Evolutionary conservation across 1,284 basidiomycete genomes (phyloP), one percentile per base, ranked within the genome.

Genomic region (Schizopora paradoxa): DNA sequence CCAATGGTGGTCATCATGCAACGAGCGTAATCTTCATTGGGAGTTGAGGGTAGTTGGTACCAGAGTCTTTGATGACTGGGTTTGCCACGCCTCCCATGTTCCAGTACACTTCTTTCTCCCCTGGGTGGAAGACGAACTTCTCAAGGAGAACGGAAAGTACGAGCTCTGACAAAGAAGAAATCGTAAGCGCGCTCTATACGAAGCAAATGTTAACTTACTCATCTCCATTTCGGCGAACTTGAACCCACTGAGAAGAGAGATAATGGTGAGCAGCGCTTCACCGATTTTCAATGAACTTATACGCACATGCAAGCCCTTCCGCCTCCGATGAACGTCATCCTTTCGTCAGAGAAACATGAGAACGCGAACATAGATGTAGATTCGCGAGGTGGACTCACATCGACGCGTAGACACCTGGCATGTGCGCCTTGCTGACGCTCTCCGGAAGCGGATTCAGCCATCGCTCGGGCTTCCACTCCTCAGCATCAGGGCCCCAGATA

Each of bases 381-480:
- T 10, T 31, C 10, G 14, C 14, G 28, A 31, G 28, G 14, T 8
- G 14, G 21, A 53, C 56, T 44, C 36, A 58, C 56, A 52, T 53
- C n/a, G 39, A 41, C 3, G 53, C 41, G 35, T 56, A 58, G 8
- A 56, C 43, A 18, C 56, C 56, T 10, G 56, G 55, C 10, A 55
- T 21, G 16, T 40, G 49, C 4, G 48, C 52, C 10, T 35, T 45
- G 1, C 28, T 27, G 11, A 42, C 48, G 10, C 31, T 47, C 23
- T 26, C 18, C 13, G 46, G 48, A 5, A 48, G 32, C n/a, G 45
- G 18, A 6, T 32, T 28, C 3, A 56, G 33, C 56, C 56, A 58
- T 4, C 56, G 42, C 47, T 56, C 54, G 3, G 57, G 57, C 31
- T 45, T 45, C 54, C 54, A 58, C 29, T 54, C 53, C 5, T 44